Conservation (phyloP, 768 basidiomycete genomes). For the Cyclocybe cylindracea region DNA sequence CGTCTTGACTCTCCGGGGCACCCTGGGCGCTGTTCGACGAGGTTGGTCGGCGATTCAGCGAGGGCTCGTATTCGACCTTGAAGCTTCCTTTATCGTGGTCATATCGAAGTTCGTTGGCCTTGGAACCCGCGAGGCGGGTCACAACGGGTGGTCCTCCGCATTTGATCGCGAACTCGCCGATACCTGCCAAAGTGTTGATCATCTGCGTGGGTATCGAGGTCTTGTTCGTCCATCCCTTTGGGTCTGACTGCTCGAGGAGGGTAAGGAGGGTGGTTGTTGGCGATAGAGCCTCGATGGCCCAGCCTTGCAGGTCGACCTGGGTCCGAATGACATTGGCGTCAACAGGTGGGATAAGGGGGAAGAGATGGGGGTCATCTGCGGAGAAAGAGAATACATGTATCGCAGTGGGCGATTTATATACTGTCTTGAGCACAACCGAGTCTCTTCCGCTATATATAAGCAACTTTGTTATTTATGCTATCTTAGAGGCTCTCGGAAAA, state of each 20-base stretch:
- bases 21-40: constrained; percentile 16
- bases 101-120: constrained; percentile 71
- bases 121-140: constrained; percentile 80
- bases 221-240: constrained; percentile 96
- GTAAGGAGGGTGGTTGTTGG: constrained; percentile 94
- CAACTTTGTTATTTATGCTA: constrained; percentile 14
- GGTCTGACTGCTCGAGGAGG: constrained; percentile 94
- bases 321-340: constrained; percentile 86
- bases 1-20: constrained; percentile 24
- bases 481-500: constrained; percentile 5
- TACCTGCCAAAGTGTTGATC: constrained; percentile 85
- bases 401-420: constrained; percentile 94
- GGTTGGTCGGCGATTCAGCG: constrained; percentile 45
- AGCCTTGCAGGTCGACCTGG: constrained; percentile 97
- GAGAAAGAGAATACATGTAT: constrained; percentile 97
- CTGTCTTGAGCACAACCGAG: constrained; percentile 87
- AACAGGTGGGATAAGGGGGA: constrained; percentile 66
- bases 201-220: constrained; percentile 92
- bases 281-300: constrained; percentile 94
- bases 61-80: constrained; percentile 81
- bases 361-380: constrained; percentile 84
- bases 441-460: constrained; percentile 73
- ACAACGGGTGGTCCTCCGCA: constrained; percentile 93
- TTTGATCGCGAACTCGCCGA: constrained; percentile 95
- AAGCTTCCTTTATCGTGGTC: constrained; percentile 86